These are phyloP conservation scores for Lactarius indigo DNA, from an alignment of 768 basidiomycete species.

Conservation along the genomic window DNA sequence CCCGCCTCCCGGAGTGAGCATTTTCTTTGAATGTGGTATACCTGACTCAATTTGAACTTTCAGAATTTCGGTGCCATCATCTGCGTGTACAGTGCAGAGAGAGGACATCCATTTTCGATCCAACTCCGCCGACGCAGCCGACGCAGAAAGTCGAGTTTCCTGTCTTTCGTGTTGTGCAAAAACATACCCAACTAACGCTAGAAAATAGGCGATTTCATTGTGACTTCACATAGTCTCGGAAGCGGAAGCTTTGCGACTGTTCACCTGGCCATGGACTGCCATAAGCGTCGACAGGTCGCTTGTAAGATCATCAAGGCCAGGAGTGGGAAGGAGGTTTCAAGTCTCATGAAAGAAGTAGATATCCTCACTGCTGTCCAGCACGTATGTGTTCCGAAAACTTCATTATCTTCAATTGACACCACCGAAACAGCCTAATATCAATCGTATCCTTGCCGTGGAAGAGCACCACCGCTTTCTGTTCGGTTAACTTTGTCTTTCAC, in stretches of 20 bases:
- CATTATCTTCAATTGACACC: not conserved
- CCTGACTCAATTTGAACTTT: not conserved
- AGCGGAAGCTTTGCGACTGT: constrained; percentile 82
- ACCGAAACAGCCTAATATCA: constrained; percentile 67
- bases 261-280: constrained; percentile 67
- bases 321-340: constrained; percentile 52
- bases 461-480: constrained; percentile 58
- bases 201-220: constrained; percentile 62
- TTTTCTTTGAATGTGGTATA: not conserved
- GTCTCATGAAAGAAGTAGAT: constrained; percentile 75
- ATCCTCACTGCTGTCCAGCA: constrained; percentile 70
- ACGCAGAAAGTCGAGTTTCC: constrained; percentile 47
- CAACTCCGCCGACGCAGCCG: constrained; percentile 53
- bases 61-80: constrained; percentile 67
- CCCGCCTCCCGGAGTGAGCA: constrained; percentile 59
- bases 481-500: constrained; percentile 23
- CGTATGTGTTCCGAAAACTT: constrained; percentile 38
- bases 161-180: not conserved
- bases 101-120: constrained; percentile 56
- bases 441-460: constrained; percentile 69
- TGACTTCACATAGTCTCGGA: constrained; percentile 79
- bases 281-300: constrained; percentile 67
- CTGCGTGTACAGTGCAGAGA: constrained; percentile 50
- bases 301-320: constrained; percentile 77
- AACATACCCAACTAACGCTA: constrained; percentile 29